Percentiles rank a stretch among this genome's conserved stretches.
These are phyloP conservation scores for Trametes cinnabarina DNA, from an alignment of 768 basidiomycete species.

Conservation along the genomic window DNA sequence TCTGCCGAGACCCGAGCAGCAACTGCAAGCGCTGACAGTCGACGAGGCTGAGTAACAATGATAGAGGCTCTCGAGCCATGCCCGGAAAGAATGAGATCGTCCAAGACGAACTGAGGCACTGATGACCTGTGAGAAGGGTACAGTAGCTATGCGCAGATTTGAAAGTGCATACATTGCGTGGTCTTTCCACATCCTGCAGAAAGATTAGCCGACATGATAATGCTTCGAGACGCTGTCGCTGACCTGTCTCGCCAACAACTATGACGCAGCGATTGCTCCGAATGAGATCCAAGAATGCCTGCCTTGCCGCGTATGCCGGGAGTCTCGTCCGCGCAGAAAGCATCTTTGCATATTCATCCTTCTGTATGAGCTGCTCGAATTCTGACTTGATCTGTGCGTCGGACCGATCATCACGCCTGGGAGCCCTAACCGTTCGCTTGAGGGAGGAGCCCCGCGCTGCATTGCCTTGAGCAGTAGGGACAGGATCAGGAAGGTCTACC, in stretches of 20 bases:
- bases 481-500: neutral
- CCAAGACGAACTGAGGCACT: slow-evolving; percentile 90
- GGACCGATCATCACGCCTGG: slow-evolving; percentile 41
- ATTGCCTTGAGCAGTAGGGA: neutral
- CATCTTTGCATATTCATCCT: slow-evolving; percentile 54
- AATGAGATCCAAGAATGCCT: slow-evolving; percentile 59
- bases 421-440: slow-evolving; percentile 26
- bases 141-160: no score
- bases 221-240: no score
- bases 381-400: slow-evolving; percentile 50
- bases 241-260: slow-evolving; percentile 91
- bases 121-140: slow-evolving; percentile 2
- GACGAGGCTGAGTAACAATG: slow-evolving; percentile 84
- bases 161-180: slow-evolving; percentile 61
- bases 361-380: slow-evolving; percentile 47
- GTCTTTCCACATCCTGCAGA: slow-evolving; percentile 82
- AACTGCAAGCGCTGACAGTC: slow-evolving; percentile 86
- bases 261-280: slow-evolving; percentile 66
- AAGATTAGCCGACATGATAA: neutral
- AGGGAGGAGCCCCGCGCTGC: neutral
- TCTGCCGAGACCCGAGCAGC: slow-evolving; percentile 85
- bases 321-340: slow-evolving; percentile 55
- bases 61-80: slow-evolving; percentile 70
- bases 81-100: slow-evolving; percentile 65
- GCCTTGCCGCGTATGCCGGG: slow-evolving; percentile 72